Conservation (phyloP, 768 basidiomycete genomes). For the Suillus discolor region DNA sequence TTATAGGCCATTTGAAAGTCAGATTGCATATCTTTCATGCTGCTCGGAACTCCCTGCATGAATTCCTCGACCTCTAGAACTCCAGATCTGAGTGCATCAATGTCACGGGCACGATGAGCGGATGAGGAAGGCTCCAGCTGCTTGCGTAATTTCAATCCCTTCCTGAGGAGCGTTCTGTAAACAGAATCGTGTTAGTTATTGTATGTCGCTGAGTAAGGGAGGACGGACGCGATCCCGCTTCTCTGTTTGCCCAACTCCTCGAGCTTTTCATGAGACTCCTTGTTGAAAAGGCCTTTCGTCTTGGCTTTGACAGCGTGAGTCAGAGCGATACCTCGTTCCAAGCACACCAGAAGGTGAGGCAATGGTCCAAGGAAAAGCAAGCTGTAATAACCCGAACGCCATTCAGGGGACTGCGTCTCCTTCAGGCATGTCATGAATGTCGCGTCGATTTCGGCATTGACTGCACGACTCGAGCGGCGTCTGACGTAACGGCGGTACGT, state of each 20-base stretch:
- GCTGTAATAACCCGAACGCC: slow-evolving; percentile 37
- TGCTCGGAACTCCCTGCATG: slow-evolving; percentile 26
- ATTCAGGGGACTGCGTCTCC: slow-evolving; percentile 27
- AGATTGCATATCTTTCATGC: slow-evolving; percentile 19
- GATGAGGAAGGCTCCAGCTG: slow-evolving; percentile 32
- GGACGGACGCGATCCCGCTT: slow-evolving; percentile 37
- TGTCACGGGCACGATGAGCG: slow-evolving; percentile 29
- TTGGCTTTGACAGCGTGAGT: slow-evolving; percentile 32
- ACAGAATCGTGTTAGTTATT: not conserved
- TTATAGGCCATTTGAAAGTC: slow-evolving; percentile 35
- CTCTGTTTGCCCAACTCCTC: slow-evolving; percentile 35
- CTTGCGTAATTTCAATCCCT: slow-evolving; percentile 29
- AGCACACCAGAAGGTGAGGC: slow-evolving; percentile 43
- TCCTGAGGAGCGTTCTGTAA: slow-evolving; percentile 31
- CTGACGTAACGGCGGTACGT: slow-evolving; percentile 16
- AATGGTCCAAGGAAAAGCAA: slow-evolving; percentile 39
- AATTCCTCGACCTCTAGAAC: slow-evolving; percentile 32
- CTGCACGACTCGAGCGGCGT: slow-evolving; percentile 15
- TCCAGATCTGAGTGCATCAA: slow-evolving; percentile 26
- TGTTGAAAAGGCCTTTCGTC: slow-evolving; percentile 31
- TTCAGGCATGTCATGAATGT: slow-evolving; percentile 33
- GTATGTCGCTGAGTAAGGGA: not conserved
- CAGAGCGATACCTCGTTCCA: slow-evolving; percentile 35
- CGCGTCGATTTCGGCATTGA: slow-evolving; percentile 22
- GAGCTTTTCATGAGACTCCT: slow-evolving; percentile 35